Base-by-base conservation (phyloP, 192 early-diverging fungal genomes). In the Coemansia sp. region DNA sequence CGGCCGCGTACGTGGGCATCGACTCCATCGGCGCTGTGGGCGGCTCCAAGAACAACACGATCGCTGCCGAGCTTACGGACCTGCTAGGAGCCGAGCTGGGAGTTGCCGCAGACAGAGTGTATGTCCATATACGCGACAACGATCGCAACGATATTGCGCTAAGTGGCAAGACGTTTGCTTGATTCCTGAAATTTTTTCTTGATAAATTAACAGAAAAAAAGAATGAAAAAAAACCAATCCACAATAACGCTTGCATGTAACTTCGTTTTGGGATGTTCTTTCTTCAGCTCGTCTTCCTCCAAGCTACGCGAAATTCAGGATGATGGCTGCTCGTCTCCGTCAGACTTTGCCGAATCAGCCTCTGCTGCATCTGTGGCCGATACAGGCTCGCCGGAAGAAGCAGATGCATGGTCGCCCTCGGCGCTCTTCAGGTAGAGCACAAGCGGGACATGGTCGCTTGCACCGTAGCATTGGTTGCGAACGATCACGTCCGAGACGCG, bases 391-490 rank as follows among this genome's bases (percentile, higher is more conserved):
- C 31, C 16, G 4, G 22, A 16, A 8, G 28, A 34, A 20, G 32
- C 40, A n/a, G 20, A 20, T 16, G 34, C 56, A n/a, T 16, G 48
- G 42, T 71, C 60, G 1, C 49, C 63, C 11, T 28, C 58, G 3
- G 28, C 52, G 28, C 28, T 59, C 40, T 82, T 85, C 17, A 90
- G 64, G 25, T 83, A 73, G 48, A 93, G 50, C 38, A 90, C 86
- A 45, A 95, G 60, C 22, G 94, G 94, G 11, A 93, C 87, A 73
- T 95, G 94, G 66, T 95, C 94, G 81, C 92, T 93, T 20, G 93
- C 92, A 5, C 94, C 94, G 70, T 92, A 96, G 51, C 84, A 86
- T 64, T 93, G 77, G 48, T 91, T 87, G 30, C 90, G 76, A 54
- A 92, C 92, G 38, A 85, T 75, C 38, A 88, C 87, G 20, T 86